A percentile compares a stretch with the other conserved stretches of the same genome.
phyloP scores from a whole-genome alignment of 495 filamentous ascomycete species.

The Neurospora tetraspora region DNA sequence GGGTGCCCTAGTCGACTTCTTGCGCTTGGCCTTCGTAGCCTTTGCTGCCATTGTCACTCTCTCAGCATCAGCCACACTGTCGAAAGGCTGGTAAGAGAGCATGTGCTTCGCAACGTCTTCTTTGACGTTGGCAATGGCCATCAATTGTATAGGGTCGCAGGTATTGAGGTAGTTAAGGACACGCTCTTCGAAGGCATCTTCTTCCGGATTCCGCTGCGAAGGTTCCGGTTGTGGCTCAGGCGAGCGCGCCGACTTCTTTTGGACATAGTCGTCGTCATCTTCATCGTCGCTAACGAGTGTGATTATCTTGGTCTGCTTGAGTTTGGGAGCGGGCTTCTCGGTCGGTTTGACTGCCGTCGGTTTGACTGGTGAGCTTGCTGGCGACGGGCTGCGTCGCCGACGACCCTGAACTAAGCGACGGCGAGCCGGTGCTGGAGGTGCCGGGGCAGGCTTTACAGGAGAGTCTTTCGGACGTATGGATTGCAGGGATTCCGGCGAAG shows the following conservation, averaged over 20 bases:
- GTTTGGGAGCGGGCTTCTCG: background rate
- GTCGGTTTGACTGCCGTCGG: conserved; percentile 3
- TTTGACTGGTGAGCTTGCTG: conserved; percentile 10
- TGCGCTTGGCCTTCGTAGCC: conserved; percentile 7
- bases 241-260: conserved; percentile 3
- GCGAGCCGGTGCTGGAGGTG: conserved; percentile 10
- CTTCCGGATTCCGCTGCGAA: conserved; percentile 1
- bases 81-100: conserved; percentile 60
- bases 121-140: conserved; percentile 64
- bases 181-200: conserved; percentile 19
- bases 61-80: conserved; percentile 49
- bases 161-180: conserved; percentile 79
- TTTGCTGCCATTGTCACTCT: conserved; percentile 43
- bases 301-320: conserved; percentile 9
- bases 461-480: conserved; percentile 5
- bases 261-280: conserved; percentile 13
- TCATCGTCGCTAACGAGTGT: conserved; percentile 22
- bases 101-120: conserved; percentile 56
- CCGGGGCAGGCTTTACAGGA: background rate
- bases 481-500: conserved; percentile 7
- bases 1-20: conserved; percentile 22
- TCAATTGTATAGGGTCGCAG: conserved; percentile 58
- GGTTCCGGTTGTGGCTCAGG: conserved; percentile 7
- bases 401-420: conserved; percentile 23
- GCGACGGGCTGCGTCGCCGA: conserved; percentile 9